Base-by-base conservation (phyloP, 345 rosid genomes). In the Gossypium sturtianum region DNA sequence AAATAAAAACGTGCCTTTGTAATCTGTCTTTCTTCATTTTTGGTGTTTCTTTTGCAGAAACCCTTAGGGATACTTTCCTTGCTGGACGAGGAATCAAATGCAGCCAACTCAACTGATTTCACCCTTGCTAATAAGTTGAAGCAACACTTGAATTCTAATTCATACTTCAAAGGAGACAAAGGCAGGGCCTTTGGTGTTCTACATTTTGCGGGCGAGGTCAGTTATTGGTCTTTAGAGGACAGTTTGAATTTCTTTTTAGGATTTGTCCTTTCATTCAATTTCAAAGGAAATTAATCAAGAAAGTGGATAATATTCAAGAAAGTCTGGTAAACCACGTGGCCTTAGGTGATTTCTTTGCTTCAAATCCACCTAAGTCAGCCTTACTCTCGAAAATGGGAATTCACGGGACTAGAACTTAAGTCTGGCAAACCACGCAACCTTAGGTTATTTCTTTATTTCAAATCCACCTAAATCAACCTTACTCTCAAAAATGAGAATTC, bases 151-250 rank as follows among this genome's bases (percentile, higher is more conserved):
- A 87, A 72, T 79, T 74, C 80, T 73, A 87, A 85, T 78, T 79
- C 94, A 77, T 89, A 87, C 88, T 92, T 93, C 79, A 89, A 85
- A 83, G 98, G 87, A 74, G 93, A 90, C 77, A 91, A 91, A 75
- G 95, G 92, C 64, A 89, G 95, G 80, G 90, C 94, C 75, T 95
- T 95, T 68, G 62, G 91, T 59, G 76, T 95, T 75, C 81, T 73
- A 22, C 99, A 95, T 84, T 91, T 88, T 81, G 98, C 98, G 20
- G 97, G 94, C 76, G 97, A 95, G 93, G 99, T 95, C 41, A 86
- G 91, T 79, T 62, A 49, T 29, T 25, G 44, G 56, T 63, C 3
- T 45, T 41, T 69, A 47, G 38, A 16, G 47, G 43, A 44, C 34
- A 12, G 8, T 66, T 19, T 12, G 53, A 44, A 66, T 19, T 19